Evolutionary conservation across 2,329 filamentous ascomycete genomes (phyloP), one percentile per base, ranked within the genome.

Genomic region (Colletotrichum liaoningense): DNA sequence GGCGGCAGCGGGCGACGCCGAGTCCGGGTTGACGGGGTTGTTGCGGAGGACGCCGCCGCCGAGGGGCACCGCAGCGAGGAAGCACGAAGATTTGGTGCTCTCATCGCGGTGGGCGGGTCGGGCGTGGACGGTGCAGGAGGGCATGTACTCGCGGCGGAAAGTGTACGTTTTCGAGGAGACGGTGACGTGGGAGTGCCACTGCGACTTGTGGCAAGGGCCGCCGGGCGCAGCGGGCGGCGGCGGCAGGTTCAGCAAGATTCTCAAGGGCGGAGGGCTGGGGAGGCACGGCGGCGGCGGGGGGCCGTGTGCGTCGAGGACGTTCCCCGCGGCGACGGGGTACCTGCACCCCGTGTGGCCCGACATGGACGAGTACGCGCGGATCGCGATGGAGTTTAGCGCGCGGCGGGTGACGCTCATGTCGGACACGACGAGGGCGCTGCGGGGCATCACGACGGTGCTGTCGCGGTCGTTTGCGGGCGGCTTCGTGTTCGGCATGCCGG

Each of bases 161-260:
- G 79, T 86, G 64, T 86, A 83, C 77, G 82, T 86, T 75, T 86
- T 86, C 64, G 81, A 84, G 35, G 83, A 86, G 26, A 72, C 79
- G 9, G 79, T 86, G 14, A 84, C 84, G 1, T 86, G 85, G 85
- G 83, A 86, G 72, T 86, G 85, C 63, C 85, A 86, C 75, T 86
- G 85, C 77, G 82, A 85, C 42, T 76, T 81, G 4, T 86, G 84
- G 83, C 81, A 85, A 66, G 74, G 70, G 38, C 63, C 75, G 35
- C 70, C 70, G 54, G 33, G 30, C 11, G 66, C 70, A 42, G 33
- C 30, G 6, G 66, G 58, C 5, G 71, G 58, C 14, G 70, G 60
- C 14, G 70, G 60, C 11, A 38, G 60, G 38, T 80, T 81, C 16
- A 80, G 72, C 67, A 76, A 76, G 66, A 69, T 75, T 55, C 70